Conservation (phyloP, 768 basidiomycete genomes). For the Megacollybia marginata region DNA sequence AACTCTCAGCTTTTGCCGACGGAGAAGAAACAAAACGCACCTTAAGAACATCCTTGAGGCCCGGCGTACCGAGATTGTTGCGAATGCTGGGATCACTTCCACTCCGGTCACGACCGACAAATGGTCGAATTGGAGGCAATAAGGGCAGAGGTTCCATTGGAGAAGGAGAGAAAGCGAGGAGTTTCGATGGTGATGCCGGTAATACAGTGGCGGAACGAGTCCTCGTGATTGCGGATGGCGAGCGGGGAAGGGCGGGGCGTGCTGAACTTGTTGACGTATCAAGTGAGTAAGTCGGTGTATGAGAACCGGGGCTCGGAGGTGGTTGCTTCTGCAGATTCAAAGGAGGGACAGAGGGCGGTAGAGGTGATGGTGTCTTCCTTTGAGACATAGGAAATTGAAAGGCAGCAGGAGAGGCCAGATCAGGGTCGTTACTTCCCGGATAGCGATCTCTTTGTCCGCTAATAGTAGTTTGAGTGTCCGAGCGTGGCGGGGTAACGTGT, state of each 20-base stretch:
- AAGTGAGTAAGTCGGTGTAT: slow-evolving; percentile 51
- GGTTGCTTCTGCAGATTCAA: background rate
- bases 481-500: background rate
- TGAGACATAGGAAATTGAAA: slow-evolving; percentile 35
- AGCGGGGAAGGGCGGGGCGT: slow-evolving; percentile 14
- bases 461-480: background rate
- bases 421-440: slow-evolving; percentile 10
- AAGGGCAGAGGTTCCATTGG: slow-evolving; percentile 11
- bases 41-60: slow-evolving; percentile 69
- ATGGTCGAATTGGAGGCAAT: slow-evolving; percentile 37
- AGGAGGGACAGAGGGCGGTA: slow-evolving; percentile 16
- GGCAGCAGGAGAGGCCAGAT: slow-evolving; percentile 27
- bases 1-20: background rate
- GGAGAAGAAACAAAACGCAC: slow-evolving; percentile 21
- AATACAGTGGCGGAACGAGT: slow-evolving; percentile 37
- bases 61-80: slow-evolving; percentile 39
- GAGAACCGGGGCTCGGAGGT: slow-evolving; percentile 25
- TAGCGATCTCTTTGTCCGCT: background rate
- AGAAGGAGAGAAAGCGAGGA: slow-evolving; percentile 1
- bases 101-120: slow-evolving; percentile 39
- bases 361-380: slow-evolving; percentile 12
- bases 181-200: slow-evolving; percentile 16
- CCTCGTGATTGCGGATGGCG: slow-evolving; percentile 25
- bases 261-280: slow-evolving; percentile 33
- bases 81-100: slow-evolving; percentile 32